Conservation (phyloP, 495 filamentous ascomycete species). For the Filosporella fistucella region DNA sequence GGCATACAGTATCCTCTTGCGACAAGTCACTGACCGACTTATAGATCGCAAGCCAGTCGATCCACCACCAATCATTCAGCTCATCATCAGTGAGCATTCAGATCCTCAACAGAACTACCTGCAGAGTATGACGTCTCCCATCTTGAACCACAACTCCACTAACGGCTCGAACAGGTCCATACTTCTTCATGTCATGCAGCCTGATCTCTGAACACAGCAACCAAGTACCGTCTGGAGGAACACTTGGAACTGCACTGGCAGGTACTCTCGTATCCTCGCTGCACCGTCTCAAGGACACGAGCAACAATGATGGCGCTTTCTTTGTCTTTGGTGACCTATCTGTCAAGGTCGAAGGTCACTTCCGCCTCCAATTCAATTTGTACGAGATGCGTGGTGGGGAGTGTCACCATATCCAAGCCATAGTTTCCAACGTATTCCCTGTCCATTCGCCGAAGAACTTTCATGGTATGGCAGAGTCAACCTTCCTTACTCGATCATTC, state of each 20-base stretch:
- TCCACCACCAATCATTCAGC: slow-evolving; percentile 87
- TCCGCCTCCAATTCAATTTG: slow-evolving; percentile 77
- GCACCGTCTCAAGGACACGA: slow-evolving; percentile 85
- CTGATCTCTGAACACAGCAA: slow-evolving; percentile 55
- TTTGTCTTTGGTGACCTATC: slow-evolving; percentile 97
- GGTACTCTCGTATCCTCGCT: slow-evolving; percentile 88
- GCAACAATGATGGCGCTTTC: slow-evolving; percentile 94
- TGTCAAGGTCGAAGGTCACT: slow-evolving; percentile 74
- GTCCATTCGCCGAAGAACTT: slow-evolving; percentile 77
- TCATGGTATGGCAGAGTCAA: slow-evolving; percentile 85
- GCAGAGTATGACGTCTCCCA: slow-evolving; percentile 36
- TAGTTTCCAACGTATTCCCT: slow-evolving; percentile 69
- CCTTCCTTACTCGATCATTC: slow-evolving; percentile 86
- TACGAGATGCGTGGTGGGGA: slow-evolving; percentile 68
- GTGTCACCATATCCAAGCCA: slow-evolving; percentile 64
- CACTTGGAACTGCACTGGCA: slow-evolving; percentile 51
- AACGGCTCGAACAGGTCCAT: slow-evolving; percentile 59
- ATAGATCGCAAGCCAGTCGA: slow-evolving; percentile 91
- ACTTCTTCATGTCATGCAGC: slow-evolving; percentile 78
- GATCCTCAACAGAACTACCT: slow-evolving; percentile 78
- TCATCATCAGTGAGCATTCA: slow-evolving; percentile 62
- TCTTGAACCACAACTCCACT: not conserved
- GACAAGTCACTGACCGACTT: slow-evolving; percentile 12
- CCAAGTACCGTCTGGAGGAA: slow-evolving; percentile 15
- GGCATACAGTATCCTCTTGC: not conserved